Evolutionary conservation across 1,284 basidiomycete species (phyloP).

Genomic region (Hemileia vastatrix): DNA sequence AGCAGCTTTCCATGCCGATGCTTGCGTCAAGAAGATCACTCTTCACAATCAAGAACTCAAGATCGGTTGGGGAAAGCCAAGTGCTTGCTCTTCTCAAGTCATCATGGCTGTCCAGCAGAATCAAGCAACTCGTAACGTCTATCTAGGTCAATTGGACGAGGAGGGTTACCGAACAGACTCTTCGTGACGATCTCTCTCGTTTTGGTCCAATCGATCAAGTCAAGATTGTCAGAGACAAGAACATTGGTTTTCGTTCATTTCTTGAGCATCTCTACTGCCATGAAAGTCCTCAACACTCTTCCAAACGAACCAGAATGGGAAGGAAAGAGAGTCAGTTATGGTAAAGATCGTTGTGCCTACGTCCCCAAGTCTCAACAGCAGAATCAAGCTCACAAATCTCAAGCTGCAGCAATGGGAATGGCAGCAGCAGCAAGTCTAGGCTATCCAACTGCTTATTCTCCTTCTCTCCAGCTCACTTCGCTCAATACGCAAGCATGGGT

Average conservation of each 20-base stretch:
- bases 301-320: slow-evolving; percentile 38
- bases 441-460: slow-evolving; percentile 35
- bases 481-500: neutral
- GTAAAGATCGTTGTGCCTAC: slow-evolving; percentile 43
- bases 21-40: slow-evolving; percentile 40
- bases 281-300: slow-evolving; percentile 39
- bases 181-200: slow-evolving; percentile 36
- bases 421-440: slow-evolving; percentile 41
- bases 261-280: slow-evolving; percentile 40
- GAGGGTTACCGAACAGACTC: slow-evolving; percentile 34
- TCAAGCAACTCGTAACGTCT: slow-evolving; percentile 42
- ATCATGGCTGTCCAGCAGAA: slow-evolving; percentile 41
- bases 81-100: slow-evolving; percentile 35
- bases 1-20: slow-evolving; percentile 42
- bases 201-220: slow-evolving; percentile 44
- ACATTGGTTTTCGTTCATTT: slow-evolving; percentile 43
- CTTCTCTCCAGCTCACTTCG: neutral
- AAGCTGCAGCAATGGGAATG: slow-evolving; percentile 42
- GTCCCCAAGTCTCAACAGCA: slow-evolving; percentile 43
- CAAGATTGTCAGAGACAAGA: slow-evolving; percentile 43
- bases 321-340: slow-evolving; percentile 39
- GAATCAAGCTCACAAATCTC: slow-evolving; percentile 43
- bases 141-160: slow-evolving; percentile 38
- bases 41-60: slow-evolving; percentile 42
- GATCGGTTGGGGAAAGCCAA: slow-evolving; percentile 44